A percentile compares a stretch with the other conserved stretches of the same genome.
phyloP scores from a whole-genome alignment of 2,329 filamentous ascomycete species.

The Knufia fluminis region DNA sequence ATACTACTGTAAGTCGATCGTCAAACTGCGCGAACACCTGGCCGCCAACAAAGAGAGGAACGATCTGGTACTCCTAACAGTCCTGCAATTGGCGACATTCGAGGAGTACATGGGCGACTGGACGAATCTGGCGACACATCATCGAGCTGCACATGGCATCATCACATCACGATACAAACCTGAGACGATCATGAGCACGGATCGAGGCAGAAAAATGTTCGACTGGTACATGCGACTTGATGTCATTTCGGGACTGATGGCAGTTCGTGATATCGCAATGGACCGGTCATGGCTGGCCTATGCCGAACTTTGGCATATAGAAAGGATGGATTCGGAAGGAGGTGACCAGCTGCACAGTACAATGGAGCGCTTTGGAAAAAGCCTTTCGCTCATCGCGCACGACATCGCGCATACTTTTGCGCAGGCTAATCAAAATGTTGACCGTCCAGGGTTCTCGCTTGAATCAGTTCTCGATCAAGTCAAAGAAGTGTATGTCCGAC shows the following conservation, averaged over 20 bases:
- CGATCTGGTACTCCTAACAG: constrained; percentile 70
- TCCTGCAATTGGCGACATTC: constrained; percentile 84
- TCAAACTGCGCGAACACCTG: constrained; percentile 61
- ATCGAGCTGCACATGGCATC: constrained; percentile 78
- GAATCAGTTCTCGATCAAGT: constrained; percentile 59
- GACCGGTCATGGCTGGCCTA: constrained; percentile 68
- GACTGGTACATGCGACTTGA: constrained; percentile 91
- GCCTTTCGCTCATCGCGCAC: constrained; percentile 57
- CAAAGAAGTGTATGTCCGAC: constrained; percentile 38
- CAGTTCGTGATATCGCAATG: constrained; percentile 64
- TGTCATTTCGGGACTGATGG: constrained; percentile 72
- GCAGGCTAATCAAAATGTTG: constrained; percentile 30
- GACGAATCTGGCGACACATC: constrained; percentile 86
- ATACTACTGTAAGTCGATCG: constrained; percentile 85
- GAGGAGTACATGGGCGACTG: constrained; percentile 96
- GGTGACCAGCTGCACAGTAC: not conserved
- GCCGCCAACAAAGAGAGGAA: constrained; percentile 61
- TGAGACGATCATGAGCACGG: constrained; percentile 60
- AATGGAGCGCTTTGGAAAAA: not conserved
- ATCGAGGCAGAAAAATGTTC: constrained; percentile 63
- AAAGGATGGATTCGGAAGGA: constrained; percentile 41
- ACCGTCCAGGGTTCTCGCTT: constrained; percentile 52
- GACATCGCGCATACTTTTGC: constrained; percentile 75
- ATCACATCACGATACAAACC: constrained; percentile 70
- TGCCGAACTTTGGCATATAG: constrained; percentile 53